Evolutionary conservation across 345 rosid species (phyloP), one percentile per base, ranked within the genome.

Genomic region (Pelargonium nanum): DNA sequence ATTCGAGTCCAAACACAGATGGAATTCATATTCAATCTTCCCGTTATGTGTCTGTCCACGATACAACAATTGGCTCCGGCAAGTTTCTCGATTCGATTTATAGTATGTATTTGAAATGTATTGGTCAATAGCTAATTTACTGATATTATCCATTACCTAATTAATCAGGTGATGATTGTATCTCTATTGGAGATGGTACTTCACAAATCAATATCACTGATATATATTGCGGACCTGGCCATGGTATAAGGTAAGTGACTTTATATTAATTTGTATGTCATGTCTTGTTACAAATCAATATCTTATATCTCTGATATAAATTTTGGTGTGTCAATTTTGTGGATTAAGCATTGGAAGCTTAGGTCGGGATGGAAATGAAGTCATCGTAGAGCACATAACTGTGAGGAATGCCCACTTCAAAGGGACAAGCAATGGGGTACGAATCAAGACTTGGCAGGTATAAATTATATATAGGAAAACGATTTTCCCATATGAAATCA

Each of bases 381-480:
- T 53, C 13, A 4, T 25, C 4, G 83, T 79, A 3, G n/a, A 55
- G 13, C n/a, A 59, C 40, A 59, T 62, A 13, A 5, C 17, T 5
- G 83, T 74, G 8, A 4, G 15, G 12, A 13, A 40, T 19, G 58
- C 65, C 1, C 6, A 61, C 8, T 76, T 79, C 60, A 8, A 10
- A 0, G 34, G 28, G 25, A 61, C 75, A 19, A 72, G 71, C 24
- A 80, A 74, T 21, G 81, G 84, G n/a, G 75, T 24, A 0, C 65
- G 75, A 22, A 76, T 79, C 55, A 79, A 76, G 68, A 76, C 80
- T 8, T 70, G 69, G 80, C 74, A 70, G 66, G 75, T 70, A 66
- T 23, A 28, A 40, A 13, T 22, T 64, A 21, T 16, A 1, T 28
- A 19, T 55, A 58, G 0, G 7, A 25, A 2, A 16, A 4, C 7